Evolutionary conservation across 2,329 filamentous ascomycete genomes (phyloP), one percentile per base, ranked within the genome.

Genomic region (Arachnomyces sp.): DNA sequence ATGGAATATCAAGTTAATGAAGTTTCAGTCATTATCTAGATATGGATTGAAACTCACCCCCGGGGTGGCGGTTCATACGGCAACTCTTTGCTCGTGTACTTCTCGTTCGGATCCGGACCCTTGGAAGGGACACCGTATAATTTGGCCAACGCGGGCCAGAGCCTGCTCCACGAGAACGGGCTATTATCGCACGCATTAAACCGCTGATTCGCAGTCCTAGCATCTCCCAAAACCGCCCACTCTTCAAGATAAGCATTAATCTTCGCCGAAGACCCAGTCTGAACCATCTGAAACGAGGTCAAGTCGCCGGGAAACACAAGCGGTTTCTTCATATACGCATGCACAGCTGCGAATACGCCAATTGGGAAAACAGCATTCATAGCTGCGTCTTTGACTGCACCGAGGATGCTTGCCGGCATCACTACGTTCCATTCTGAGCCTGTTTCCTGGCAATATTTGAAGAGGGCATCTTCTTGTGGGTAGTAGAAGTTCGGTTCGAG

Each of bases 401-500:
- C 53, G n/a, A 56, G 36, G 17, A 56, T 48, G 31, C 42, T 53
- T 1, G 50, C 47, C 2, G 52, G 52, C n/a, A 49, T 44, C 16
- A 49, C 43, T 11, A 55, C 47, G 39, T 54, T 55, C 52, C 53
- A 55, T 34, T 42, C 38, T 7, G 43, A 40, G 3, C 45, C 44
- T 2, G 43, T 49, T 12, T 49, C 43, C 38, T 48, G 42, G 35
- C 51, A 53, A 18, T 48, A 53, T n/a, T 50, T 36, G 28, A 42
- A 46, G 16, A 56, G 39, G 4, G 48, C 18, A 15, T 55, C 49
- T 44, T 57, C 54, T 31, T 55, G 54, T 3, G 47, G 42, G 38
- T 56, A 57, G 38, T 57, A 57, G 39, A 55, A 57, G 36, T 57
- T 57, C 11, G 48, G 44, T 36, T 53, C 54, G 2, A 57, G 40